Conservation (phyloP, 1,284 basidiomycete species). For the Ceratobasidium sp. region DNA sequence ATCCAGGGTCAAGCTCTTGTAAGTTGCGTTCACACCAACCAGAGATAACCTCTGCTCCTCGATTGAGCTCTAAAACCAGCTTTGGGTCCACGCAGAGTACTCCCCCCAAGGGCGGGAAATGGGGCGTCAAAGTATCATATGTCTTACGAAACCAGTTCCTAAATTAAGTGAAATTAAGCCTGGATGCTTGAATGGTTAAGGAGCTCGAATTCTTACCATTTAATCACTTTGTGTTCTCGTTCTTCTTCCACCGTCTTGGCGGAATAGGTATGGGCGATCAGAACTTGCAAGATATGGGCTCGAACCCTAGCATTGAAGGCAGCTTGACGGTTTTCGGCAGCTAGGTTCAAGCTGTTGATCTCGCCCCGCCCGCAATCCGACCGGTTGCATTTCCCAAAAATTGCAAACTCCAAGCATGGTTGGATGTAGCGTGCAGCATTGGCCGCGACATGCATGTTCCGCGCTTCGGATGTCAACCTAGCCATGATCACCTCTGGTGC, state of each 20-base stretch:
- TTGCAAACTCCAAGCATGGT: conserved; percentile 26
- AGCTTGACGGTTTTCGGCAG: not conserved
- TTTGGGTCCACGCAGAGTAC: not conserved
- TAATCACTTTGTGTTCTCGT: not conserved
- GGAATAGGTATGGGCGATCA: not conserved
- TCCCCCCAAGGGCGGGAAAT: conserved; percentile 23
- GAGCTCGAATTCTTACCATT: not conserved
- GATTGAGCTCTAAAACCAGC: not conserved
- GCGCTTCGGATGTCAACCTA: not conserved
- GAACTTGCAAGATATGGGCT: conserved; percentile 26
- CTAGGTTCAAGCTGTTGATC: not conserved
- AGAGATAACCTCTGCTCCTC: not conserved
- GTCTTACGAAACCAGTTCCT: conserved; percentile 20
- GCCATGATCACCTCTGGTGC: not conserved
- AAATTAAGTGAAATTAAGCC: not conserved
- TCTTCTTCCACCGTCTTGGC: not conserved
- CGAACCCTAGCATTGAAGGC: conserved; percentile 25
- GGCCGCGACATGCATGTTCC: not conserved
- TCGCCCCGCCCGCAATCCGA: conserved; percentile 15
- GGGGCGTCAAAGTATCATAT: conserved; percentile 22
- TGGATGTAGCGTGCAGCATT: not conserved
- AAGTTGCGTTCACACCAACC: conserved; percentile 16
- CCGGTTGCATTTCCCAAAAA: conserved; percentile 29
- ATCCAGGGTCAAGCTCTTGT: not conserved
- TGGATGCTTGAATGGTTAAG: not conserved